Base-by-base conservation (phyloP, 768 basidiomycete species). In the Tricholoma matsutake region DNA sequence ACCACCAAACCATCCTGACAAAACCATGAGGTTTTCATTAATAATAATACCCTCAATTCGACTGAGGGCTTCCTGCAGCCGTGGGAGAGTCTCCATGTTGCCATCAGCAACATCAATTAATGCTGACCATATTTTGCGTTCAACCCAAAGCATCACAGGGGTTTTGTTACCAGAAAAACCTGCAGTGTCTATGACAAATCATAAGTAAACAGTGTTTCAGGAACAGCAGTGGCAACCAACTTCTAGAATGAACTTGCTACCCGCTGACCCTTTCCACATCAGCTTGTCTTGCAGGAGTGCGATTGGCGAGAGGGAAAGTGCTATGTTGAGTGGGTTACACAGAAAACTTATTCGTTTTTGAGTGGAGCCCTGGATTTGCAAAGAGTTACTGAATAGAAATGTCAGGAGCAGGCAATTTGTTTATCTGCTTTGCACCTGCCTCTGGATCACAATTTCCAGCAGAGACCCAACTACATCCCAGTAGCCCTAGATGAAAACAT, bases 251-350 rank as follows among this genome's bases (percentile, higher is more conserved):
- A 32, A 52, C 16, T 31, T 52, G 31, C 31, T 31, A 52, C 31
- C n/a, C 2, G 31, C 28, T 0, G 31, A 52, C 2, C 14, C 8
- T 1, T 2, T 52, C 29, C 28, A 52, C 7, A 52, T 28, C 49
- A 51, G 25, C 49, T 51, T 51, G 49, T 51, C 49, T 29, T 51
- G 49, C 25, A 51, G 28, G 49, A 51, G 49, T 51, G 49, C 49
- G 9, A 51, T 51, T 28, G 49, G 49, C 13, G 49, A 51, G 7
- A 51, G 49, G 2, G 49, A 16, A 28, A 51, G 49, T 6, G 49
- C 49, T 51, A 52, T n/a, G n/a, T n/a, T n/a, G n/a, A n/a, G n/a
- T n/a, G n/a, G n/a, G n/a, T n/a, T n/a, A n/a, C n/a, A n/a, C n/a
- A n/a, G n/a, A n/a, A n/a, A n/a, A n/a, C n/a, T n/a, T n/a, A n/a